Conservation (phyloP, 2,329 filamentous ascomycete species). For the Talaromyces sp. region DNA sequence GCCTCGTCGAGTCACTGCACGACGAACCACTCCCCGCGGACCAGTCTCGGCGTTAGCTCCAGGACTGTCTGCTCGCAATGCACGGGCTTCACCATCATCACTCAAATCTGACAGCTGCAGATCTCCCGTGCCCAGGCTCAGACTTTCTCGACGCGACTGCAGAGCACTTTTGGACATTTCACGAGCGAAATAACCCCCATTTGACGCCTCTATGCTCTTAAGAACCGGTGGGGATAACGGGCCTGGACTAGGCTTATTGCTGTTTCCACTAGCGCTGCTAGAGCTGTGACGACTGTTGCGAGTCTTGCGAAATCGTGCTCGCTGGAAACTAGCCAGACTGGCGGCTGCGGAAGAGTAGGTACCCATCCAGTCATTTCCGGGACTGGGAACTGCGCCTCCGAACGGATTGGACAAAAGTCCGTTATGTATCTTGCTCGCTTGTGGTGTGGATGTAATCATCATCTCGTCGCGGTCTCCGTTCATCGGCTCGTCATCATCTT, state of each 20-base stretch:
- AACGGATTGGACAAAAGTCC: constrained; percentile 39
- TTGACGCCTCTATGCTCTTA: constrained; percentile 52
- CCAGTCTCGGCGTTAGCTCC: constrained; percentile 55
- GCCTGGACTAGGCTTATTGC: constrained; percentile 63
- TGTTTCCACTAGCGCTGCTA: constrained; percentile 66
- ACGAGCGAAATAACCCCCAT: constrained; percentile 53
- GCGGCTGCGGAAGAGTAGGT: constrained; percentile 65
- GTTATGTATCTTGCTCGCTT: constrained; percentile 59
- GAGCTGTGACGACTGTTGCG: constrained; percentile 62
- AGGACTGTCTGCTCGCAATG: constrained; percentile 34
- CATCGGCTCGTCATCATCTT: constrained; percentile 55
- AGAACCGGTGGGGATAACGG: constrained; percentile 72
- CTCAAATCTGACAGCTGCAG: constrained; percentile 74
- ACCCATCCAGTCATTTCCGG: constrained; percentile 60
- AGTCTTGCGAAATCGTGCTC: constrained; percentile 55
- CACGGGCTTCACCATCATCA: constrained; percentile 66
- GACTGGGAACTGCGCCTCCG: constrained; percentile 50
- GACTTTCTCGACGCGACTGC: constrained; percentile 71
- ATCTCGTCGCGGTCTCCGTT: constrained; percentile 71
- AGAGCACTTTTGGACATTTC: constrained; percentile 48
- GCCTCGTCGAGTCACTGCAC: constrained; percentile 78
- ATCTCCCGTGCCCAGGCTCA: constrained; percentile 86
- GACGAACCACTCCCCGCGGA: constrained; percentile 72
- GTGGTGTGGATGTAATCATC: constrained; percentile 73
- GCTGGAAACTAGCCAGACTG: constrained; percentile 75